Conservation (phyloP, 306 rosid genomes). For the Acacia confusa region DNA sequence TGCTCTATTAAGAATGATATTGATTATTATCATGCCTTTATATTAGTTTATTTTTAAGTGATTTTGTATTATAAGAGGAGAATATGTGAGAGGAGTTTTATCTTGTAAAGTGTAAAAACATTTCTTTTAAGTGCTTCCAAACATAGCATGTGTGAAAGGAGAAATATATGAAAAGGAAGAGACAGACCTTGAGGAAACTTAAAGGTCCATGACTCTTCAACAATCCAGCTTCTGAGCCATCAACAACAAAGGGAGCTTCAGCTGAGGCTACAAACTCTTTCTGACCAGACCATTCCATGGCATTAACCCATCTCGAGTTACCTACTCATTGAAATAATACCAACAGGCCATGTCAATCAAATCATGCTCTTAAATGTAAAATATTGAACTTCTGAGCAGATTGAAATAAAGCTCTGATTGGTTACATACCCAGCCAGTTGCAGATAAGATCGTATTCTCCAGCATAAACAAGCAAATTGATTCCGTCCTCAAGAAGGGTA, state of each 20-base stretch:
- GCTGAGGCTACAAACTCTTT: slow-evolving; percentile 64
- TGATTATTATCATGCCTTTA: neutral
- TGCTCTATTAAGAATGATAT: neutral
- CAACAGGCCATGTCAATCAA: slow-evolving; percentile 24
- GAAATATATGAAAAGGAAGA: slow-evolving; percentile 11
- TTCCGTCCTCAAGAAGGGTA: slow-evolving; percentile 90
- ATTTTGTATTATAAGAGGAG: neutral
- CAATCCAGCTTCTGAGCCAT: slow-evolving; percentile 80
- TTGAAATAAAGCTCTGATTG: slow-evolving; percentile 1
- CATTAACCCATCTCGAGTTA: slow-evolving; percentile 97
- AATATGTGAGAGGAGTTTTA: too few relatives aligned
- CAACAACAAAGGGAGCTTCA: slow-evolving; percentile 70
- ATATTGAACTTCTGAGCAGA: slow-evolving; percentile 23
- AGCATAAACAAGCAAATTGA: slow-evolving; percentile 81
- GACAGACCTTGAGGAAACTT: slow-evolving; percentile 85
- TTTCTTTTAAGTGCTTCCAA: too few relatives aligned
- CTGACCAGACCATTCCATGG: slow-evolving; percentile 98
- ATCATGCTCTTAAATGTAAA: slow-evolving; percentile 12
- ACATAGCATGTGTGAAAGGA: neutral
- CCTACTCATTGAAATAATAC: slow-evolving; percentile 54
- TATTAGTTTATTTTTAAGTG: neutral
- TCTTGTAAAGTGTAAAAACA: neutral
- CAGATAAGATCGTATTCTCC: slow-evolving; percentile 98
- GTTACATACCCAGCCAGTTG: slow-evolving; percentile 91
- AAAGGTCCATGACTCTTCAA: slow-evolving; percentile 81